Evolutionary conservation across 345 rosid species (phyloP), one percentile per base, ranked within the genome.

Genomic region (Gossypioides kirkii): DNA sequence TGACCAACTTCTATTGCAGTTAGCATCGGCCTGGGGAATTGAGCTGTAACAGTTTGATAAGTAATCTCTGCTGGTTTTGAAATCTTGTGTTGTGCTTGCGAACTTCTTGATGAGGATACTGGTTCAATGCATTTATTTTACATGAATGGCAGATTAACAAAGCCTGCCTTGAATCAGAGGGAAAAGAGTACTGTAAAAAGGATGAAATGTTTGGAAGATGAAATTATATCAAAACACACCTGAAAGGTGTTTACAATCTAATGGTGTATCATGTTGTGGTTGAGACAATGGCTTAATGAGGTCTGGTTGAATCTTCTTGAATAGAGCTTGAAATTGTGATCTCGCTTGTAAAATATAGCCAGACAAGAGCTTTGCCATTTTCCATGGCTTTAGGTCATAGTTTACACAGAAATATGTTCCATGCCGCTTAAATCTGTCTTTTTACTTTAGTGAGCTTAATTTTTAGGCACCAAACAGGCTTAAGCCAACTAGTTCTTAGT

Each of bases 1-100:
- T 12, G 91, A 89, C 54, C 97, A 90, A 77, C 95, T 96, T 54
- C 78, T 90, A 81, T 70, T 88, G 80, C 99, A 93, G 83, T 79
- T 96, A 78, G 95, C 97, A 70, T 85, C 97, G 61, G 90, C 95
- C 12, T 96, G 99, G 98, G 91, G 82, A 60, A 93, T 91, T 64
- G 89, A 93, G 77, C 76, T 88, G 72, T 92, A 86, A 82, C 94
- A 87, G 38, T 87, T 84, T 61, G 96, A 86, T 45, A 84, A 90
- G 79, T 90, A 86, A 69, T 38, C 9, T 55, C 6, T 61, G 10
- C 61, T 60, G 46, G 18, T 50, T 32, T 41, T 74, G 61, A 18
- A 23, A 56, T 72, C 25, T 53, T 47, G 60, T 64, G 53, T 58
- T 46, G 56, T 32, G 72, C 47, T 10, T 55, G 74, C 28, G 6